Evolutionary conservation across 257 asterid species (phyloP), one percentile per base, ranked within the genome.

Genomic region (Cinchona pubescens): DNA sequence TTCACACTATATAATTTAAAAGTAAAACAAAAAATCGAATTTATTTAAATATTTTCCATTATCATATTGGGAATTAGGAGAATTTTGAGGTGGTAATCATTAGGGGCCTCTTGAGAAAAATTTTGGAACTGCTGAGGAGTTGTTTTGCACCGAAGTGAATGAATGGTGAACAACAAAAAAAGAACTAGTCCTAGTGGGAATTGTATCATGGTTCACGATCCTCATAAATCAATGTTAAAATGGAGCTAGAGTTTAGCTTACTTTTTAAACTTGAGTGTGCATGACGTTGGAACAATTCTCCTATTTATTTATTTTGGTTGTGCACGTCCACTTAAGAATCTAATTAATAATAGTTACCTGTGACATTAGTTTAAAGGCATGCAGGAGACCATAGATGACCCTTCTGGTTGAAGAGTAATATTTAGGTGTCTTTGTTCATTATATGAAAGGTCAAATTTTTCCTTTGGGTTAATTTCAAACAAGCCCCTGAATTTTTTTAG

Each of bases 231-330:
- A 16, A 2, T 19, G 32, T 65, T 51, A 48, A 9, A 67, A 27
- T 38, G 79, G 68, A 61, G 68, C 30, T 43, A 76, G 45, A 74
- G 40, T 37, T 64, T 48, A 32, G 55, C 30, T 35, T 16, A 29
- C 38, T 46, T 19, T 75, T 63, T 14, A 5, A 21, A 15, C 29
- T 60, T 29, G 65, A 71, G 48, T 73, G 72, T 69, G 78, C 45
- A 60, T 74, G 80, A 76, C 78, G 80, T 69, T 59, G 38, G 78
- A 73, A 79, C 60, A 69, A 45, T 37, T 71, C 51, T 56, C 19
- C 67, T 66, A n/a, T n/a, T n/a, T n/a, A n/a, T 18, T 14, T 11
- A 11, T 43, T 45, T 15, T 25, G 0, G 16, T 25, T 21, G 67
- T 70, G n/a, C 7, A 5, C 8, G 60, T 53, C 71, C 55, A 42